Evolutionary conservation across 2,329 filamentous ascomycete genomes (phyloP), one percentile per base, ranked within the genome.

Genomic region (Aspergillus eucalypticola): DNA sequence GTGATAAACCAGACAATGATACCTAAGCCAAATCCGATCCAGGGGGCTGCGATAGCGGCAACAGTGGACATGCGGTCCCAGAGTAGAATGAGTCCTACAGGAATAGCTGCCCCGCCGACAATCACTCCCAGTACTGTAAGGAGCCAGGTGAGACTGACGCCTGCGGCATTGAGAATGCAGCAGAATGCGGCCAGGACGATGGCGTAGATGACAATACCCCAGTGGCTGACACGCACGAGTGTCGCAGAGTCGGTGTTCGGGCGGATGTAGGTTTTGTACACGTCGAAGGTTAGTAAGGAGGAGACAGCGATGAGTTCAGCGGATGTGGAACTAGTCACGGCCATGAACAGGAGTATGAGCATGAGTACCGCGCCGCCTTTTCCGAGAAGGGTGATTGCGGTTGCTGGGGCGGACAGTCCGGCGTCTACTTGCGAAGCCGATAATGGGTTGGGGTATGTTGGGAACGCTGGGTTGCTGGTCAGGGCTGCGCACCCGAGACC

Each of bases 231-330:
- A 0, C 76, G 75, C 41, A 84, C 83, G 0, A 83, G 74, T 15
- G 82, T 76, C 0, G 69, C 66, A 39, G 83, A 80, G 0, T 74
- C 79, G 0, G 82, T 80, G 0, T 60, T 60, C 0, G 73, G 74
- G 56, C 82, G 81, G 61, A 81, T 69, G 63, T 84, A 83, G 5
- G 76, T 78, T 0, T 80, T 75, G 65, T 84, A 84, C 10, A 84
- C 79, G 55, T 84, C 82, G 53, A 83, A 84, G 25, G 78, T 80
- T 42, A 84, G 77, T 50, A 84, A 81, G 0, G 81, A 82, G 0
- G 78, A 80, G 0, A 83, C 81, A 0, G 82, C 80, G 52, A 84
- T 82, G 11, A 83, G 75, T 52, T 84, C 80, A 0, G 82, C 80
- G 0, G 79, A 81, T 2, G 81, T 76, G 0, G 80, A 82, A 3